Conservation (phyloP, 164 flowering plant genomes). For the Berberis thunbergii region DNA sequence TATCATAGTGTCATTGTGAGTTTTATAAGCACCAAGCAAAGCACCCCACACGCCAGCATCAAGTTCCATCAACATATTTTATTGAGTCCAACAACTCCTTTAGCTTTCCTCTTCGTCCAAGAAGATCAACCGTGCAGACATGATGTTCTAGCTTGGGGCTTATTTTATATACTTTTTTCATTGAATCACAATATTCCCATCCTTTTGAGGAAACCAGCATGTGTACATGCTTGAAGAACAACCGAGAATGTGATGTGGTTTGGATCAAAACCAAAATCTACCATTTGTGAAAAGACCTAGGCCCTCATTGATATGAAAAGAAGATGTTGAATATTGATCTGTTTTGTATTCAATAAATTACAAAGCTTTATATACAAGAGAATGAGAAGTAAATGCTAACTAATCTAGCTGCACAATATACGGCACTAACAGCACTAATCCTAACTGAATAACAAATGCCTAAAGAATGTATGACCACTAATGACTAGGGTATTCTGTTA, state of each 20-base stretch:
- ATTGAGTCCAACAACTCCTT: not conserved
- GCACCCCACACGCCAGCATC: not conserved
- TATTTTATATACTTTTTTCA: not conserved
- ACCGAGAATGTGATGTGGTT: not conserved
- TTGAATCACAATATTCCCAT: not conserved
- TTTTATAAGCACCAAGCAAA: not conserved
- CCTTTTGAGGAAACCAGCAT: not conserved
- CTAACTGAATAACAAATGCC: too few relatives aligned
- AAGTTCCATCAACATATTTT: not conserved
- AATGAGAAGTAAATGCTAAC: too few relatives aligned
- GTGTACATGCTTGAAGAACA: not conserved
- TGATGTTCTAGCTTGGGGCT: not conserved
- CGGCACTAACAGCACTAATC: too few relatives aligned
- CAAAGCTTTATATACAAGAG: too few relatives aligned
- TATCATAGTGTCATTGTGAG: not conserved
- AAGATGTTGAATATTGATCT: too few relatives aligned
- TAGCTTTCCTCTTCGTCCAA: not conserved
- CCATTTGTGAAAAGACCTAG: not conserved
- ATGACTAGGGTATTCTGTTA: too few relatives aligned
- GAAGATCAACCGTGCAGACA: not conserved
- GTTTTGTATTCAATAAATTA: too few relatives aligned
- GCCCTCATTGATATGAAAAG: conserved; percentile 7
- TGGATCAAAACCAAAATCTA: not conserved
- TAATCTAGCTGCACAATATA: too few relatives aligned
- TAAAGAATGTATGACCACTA: too few relatives aligned